phyloP scores from a whole-genome alignment of 2,329 filamentous ascomycete species.

The Beauveria asiatica region DNA sequence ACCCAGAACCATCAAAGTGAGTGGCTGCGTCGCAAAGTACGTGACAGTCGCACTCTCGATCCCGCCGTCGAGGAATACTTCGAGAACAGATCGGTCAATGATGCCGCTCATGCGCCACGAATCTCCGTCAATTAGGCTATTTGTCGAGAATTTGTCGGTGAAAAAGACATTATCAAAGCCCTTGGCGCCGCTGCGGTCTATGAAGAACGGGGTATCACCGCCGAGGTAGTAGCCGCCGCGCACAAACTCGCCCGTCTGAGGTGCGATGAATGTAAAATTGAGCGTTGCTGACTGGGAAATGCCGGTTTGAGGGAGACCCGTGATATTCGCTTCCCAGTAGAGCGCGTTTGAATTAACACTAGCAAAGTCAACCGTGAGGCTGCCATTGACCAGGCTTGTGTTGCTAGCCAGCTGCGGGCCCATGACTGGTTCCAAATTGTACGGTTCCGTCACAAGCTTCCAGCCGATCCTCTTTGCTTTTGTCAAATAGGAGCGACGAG shows the following conservation, averaged over 20 bases:
- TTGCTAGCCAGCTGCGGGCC: slow-evolving; percentile 35
- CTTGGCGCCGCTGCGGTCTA: slow-evolving; percentile 20
- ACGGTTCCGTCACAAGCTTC: slow-evolving; percentile 41
- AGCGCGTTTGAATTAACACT: slow-evolving; percentile 40
- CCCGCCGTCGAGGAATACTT: slow-evolving; percentile 27
- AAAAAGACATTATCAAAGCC: slow-evolving; percentile 25
- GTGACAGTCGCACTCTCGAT: slow-evolving; percentile 24
- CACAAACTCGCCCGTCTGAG: slow-evolving; percentile 19
- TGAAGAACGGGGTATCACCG: slow-evolving; percentile 20
- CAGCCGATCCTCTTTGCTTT: slow-evolving; percentile 42
- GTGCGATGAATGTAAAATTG: slow-evolving; percentile 22
- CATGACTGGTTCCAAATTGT: slow-evolving; percentile 39
- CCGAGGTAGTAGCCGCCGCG: slow-evolving; percentile 21
- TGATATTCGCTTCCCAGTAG: slow-evolving; percentile 46
- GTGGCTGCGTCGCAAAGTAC: slow-evolving; percentile 22
- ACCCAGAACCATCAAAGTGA: slow-evolving; percentile 18
- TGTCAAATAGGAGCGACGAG: slow-evolving; percentile 42
- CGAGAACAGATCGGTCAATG: slow-evolving; percentile 27
- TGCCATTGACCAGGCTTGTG: slow-evolving; percentile 37
- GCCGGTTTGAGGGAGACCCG: slow-evolving; percentile 21
- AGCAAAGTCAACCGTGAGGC: slow-evolving; percentile 41
- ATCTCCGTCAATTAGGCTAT: slow-evolving; percentile 13
- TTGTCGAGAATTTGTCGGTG: slow-evolving; percentile 23
- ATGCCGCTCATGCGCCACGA: slow-evolving; percentile 25
- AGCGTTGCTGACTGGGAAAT: slow-evolving; percentile 17